A percentile compares a stretch with the other conserved stretches of the same genome.
phyloP scores from a whole-genome alignment of 768 basidiomycete species.

The Dioszegia crocea region DNA sequence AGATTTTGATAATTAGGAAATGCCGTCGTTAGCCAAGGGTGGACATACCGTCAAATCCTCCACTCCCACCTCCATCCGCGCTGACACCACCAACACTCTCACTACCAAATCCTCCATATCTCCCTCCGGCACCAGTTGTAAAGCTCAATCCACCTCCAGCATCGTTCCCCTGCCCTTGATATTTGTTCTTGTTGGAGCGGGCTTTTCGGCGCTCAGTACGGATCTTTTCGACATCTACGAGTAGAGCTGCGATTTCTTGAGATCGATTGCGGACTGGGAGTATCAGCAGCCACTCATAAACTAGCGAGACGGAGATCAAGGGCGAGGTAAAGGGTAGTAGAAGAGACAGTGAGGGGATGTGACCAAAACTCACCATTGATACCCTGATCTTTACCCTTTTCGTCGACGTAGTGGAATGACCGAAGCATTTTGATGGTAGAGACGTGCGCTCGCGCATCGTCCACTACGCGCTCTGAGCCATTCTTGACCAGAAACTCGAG shows the following conservation, averaged over 20 bases:
- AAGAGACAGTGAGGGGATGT: neutral
- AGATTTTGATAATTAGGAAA: too few relatives aligned
- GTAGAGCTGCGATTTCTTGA: conserved; percentile 83
- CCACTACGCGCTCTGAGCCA: conserved; percentile 94
- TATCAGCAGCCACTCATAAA: neutral
- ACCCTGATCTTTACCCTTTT: conserved; percentile 97
- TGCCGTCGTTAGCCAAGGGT: neutral
- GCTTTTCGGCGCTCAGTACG: conserved; percentile 85
- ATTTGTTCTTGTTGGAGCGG: conserved; percentile 83
- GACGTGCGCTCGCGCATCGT: conserved; percentile 90
- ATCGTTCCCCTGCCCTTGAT: conserved; percentile 80
- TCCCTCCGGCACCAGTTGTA: conserved; percentile 55
- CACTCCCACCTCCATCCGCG: conserved; percentile 40
- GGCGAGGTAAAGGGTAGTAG: too few relatives aligned
- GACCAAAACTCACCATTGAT: conserved; percentile 69
- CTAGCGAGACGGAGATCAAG: neutral
- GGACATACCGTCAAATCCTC: conserved; percentile 41
- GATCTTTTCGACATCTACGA: conserved; percentile 86
- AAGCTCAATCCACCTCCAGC: conserved; percentile 59
- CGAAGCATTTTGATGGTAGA: conserved; percentile 95
- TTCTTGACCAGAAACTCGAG: conserved; percentile 95
- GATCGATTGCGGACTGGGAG: conserved; percentile 86
- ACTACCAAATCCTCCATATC: conserved; percentile 69
- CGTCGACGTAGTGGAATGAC: conserved; percentile 97
- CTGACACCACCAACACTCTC: conserved; percentile 52